A percentile compares a stretch with the other conserved stretches of the same genome.
phyloP scores from a whole-genome alignment of 148 eudicot species.

The Fallopia convolvulus region DNA sequence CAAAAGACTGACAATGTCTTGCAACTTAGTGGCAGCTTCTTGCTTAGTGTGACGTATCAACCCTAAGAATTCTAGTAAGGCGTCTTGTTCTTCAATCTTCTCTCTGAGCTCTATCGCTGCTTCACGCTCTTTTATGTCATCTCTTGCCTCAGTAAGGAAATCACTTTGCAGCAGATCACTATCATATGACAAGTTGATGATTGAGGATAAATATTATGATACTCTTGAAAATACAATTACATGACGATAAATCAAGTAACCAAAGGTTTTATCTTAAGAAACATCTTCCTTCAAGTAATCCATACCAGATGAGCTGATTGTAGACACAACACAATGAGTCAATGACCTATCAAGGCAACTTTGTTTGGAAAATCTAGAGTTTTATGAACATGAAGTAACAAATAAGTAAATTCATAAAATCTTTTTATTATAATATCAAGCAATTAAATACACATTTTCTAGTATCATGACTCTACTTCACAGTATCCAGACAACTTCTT shows the following conservation, averaged over 20 bases:
- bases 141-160: conserved; percentile 71
- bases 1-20: conserved; percentile 55
- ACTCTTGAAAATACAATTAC: background rate
- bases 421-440: background rate
- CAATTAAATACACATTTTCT: background rate
- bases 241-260: background rate
- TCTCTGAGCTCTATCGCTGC: conserved; percentile 78
- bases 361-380: background rate
- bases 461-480: background rate
- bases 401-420: background rate
- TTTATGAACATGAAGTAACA: background rate
- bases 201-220: background rate
- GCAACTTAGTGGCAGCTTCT: conserved; percentile 63
- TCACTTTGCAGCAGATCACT: conserved; percentile 92
- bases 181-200: conserved; percentile 9
- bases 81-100: conserved; percentile 78
- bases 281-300: too few relatives aligned
- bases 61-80: conserved; percentile 71
- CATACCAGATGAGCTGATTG: background rate
- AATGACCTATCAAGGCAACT: background rate
- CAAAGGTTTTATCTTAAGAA: background rate
- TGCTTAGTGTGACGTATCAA: conserved; percentile 60
- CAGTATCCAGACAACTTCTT: background rate
- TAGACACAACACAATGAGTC: too few relatives aligned
- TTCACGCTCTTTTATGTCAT: conserved; percentile 68